These are phyloP conservation scores for Crithidia brevicula DNA, from an alignment of 208 protist genomes.

Conservation along the genomic window DNA sequence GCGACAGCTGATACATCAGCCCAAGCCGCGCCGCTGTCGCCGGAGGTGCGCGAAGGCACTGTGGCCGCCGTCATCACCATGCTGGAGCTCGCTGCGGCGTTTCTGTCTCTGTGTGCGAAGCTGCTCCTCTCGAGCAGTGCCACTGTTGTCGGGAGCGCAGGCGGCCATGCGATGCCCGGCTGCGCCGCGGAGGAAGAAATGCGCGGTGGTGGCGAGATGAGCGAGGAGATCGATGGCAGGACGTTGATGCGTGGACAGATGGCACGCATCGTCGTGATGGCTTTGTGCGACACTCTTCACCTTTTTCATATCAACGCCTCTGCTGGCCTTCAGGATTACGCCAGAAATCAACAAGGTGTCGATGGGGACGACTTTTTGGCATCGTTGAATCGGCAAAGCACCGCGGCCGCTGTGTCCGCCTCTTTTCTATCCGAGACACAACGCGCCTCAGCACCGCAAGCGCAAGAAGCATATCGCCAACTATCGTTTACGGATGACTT, in stretches of 20 bases:
- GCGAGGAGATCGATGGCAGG: background rate
- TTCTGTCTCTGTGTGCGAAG: conserved; percentile 7
- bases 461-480: too few relatives aligned
- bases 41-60: conserved; percentile 8
- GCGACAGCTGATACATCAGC: too few relatives aligned
- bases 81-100: conserved; percentile 8
- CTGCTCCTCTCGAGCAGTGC: background rate
- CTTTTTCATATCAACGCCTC: conserved; percentile 4
- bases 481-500: background rate
- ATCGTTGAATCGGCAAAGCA: too few relatives aligned
- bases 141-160: background rate
- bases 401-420: too few relatives aligned
- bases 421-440: too few relatives aligned
- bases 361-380: too few relatives aligned
- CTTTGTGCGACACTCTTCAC: conserved; percentile 16
- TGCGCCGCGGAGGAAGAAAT: background rate
- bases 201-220: background rate
- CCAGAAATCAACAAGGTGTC: too few relatives aligned
- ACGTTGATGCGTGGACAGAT: conserved; percentile 7
- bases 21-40: background rate
- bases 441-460: too few relatives aligned
- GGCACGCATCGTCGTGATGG: conserved; percentile 12
- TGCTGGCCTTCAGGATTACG: background rate
- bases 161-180: background rate
- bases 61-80: conserved; percentile 2